Percentiles rank a stretch among this genome's conserved stretches.
phyloP scores from a whole-genome alignment of 2,329 filamentous ascomycete genomes.

The Emericellopsis atlantica region DNA sequence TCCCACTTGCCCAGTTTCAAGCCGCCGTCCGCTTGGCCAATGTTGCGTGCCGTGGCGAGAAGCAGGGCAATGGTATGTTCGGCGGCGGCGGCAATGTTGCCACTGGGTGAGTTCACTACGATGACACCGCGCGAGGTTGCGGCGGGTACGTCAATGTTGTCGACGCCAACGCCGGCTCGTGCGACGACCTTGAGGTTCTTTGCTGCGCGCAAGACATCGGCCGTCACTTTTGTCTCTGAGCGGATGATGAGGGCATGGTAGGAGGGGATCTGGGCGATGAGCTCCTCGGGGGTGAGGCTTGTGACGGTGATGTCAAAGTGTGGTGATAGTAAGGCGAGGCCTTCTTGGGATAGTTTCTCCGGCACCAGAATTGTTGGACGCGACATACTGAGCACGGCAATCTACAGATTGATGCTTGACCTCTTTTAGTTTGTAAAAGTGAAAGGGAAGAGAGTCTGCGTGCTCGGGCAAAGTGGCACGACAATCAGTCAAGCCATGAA shows the following conservation, averaged over 20 bases:
- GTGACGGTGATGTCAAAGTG: slow-evolving; percentile 59
- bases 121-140: slow-evolving; percentile 65
- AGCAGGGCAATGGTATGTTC: slow-evolving; percentile 68
- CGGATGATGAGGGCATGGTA: slow-evolving; percentile 71
- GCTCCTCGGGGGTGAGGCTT: slow-evolving; percentile 47
- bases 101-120: slow-evolving; percentile 67
- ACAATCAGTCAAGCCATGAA: too few relatives aligned
- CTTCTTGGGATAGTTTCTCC: slow-evolving; percentile 71
- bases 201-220: slow-evolving; percentile 51
- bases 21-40: slow-evolving; percentile 56
- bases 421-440: too few relatives aligned
- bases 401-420: too few relatives aligned
- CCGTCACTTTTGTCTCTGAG: slow-evolving; percentile 71
- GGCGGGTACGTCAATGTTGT: slow-evolving; percentile 66
- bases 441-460: too few relatives aligned
- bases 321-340: slow-evolving; percentile 53
- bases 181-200: slow-evolving; percentile 65
- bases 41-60: slow-evolving; percentile 61
- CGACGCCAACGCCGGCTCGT: slow-evolving; percentile 68
- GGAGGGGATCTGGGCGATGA: slow-evolving; percentile 52
- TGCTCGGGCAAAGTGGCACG: too few relatives aligned
- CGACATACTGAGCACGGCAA: neutral
- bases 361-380: slow-evolving; percentile 52
- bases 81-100: slow-evolving; percentile 70
- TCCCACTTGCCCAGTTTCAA: slow-evolving; percentile 68